Percentiles rank a stretch among this genome's conserved stretches.
Conservation (phyloP, 129 eudicot genomes). For the Pulicaria dysenterica region DNA sequence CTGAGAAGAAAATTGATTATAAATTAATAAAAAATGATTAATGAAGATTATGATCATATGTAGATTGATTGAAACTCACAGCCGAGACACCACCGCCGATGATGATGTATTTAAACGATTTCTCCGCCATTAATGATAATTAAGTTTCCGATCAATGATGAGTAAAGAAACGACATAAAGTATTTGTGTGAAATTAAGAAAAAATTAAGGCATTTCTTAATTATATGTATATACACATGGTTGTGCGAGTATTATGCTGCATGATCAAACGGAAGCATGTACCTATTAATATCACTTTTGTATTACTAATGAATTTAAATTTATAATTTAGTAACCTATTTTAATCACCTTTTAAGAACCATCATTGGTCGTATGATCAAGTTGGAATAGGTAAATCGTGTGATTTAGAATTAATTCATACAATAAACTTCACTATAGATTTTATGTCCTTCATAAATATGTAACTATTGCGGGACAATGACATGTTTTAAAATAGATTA, state of each 20-base stretch:
- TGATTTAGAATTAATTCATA: too few relatives aligned
- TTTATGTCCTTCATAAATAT: too few relatives aligned
- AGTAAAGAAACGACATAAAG: neutral
- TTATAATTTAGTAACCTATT: too few relatives aligned
- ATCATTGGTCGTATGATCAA: too few relatives aligned
- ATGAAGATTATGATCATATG: neutral
- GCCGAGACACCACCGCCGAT: conserved; percentile 96
- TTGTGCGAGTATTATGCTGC: conserved; percentile 31
- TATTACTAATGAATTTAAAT: neutral
- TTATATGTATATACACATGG: neutral
- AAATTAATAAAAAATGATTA: neutral
- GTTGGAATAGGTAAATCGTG: too few relatives aligned
- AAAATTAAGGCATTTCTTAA: neutral
- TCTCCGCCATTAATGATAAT: conserved; percentile 62
- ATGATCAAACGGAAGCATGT: conserved; percentile 20
- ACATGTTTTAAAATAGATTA: too few relatives aligned
- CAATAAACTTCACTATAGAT: too few relatives aligned
- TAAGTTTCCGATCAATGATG: conserved; percentile 5
- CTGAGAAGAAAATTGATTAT: too few relatives aligned
- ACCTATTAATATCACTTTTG: neutral
- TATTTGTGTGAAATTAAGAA: neutral
- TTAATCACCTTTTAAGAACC: too few relatives aligned
- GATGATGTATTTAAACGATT: conserved; percentile 81
- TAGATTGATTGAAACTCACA: conserved; percentile 47
- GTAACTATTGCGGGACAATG: too few relatives aligned